Evolutionary conservation across 768 basidiomycete genomes (phyloP), one percentile per base, ranked within the genome.

Genomic region (Plicaturopsis crispa): DNA sequence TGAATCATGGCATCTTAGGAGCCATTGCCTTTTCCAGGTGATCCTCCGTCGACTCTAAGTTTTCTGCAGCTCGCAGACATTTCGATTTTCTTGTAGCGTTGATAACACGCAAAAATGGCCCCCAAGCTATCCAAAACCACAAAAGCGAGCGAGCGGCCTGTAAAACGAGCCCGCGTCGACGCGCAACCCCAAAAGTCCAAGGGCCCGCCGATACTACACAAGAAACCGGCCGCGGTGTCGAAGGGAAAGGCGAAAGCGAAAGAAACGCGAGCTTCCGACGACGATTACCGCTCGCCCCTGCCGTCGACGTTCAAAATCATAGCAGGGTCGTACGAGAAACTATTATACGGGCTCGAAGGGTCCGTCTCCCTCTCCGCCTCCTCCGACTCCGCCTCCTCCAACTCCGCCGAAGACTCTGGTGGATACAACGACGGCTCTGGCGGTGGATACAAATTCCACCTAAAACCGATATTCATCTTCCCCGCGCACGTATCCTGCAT

Each of bases 401-500:
- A n/a, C n/a, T 47, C 54, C 32, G 33, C 48, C 39, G 40, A 56
- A 3, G 49, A 49, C 30, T 36, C 55, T 34, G 51, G 53, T 18
- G n/a, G n/a, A n/a, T n/a, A n/a, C n/a, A n/a, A n/a, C n/a, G n/a
- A n/a, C n/a, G n/a, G n/a, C n/a, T n/a, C n/a, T n/a, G n/a, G n/a
- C n/a, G n/a, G n/a, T n/a, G n/a, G n/a, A n/a, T 58, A 60, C 44
- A 50, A 53, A 35, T 65, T 68, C 38, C 45, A 56, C 16, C 52
- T 94, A 20, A 76, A 78, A 39, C 91, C 96, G 0, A 72, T 87
- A 31, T 99, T 99, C 61, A 88, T 91, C 45, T 99, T 99, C 62
- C 93, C 96, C 20, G 96, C 96, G 0, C 96, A 99, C 55, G 78
- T 94, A 31, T 90, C 88, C 2, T 91, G 80, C 50, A 83, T 99